These are phyloP conservation scores for Geosmithia morbida DNA, from an alignment of 2,329 filamentous ascomycete species.

Conservation along the genomic window DNA sequence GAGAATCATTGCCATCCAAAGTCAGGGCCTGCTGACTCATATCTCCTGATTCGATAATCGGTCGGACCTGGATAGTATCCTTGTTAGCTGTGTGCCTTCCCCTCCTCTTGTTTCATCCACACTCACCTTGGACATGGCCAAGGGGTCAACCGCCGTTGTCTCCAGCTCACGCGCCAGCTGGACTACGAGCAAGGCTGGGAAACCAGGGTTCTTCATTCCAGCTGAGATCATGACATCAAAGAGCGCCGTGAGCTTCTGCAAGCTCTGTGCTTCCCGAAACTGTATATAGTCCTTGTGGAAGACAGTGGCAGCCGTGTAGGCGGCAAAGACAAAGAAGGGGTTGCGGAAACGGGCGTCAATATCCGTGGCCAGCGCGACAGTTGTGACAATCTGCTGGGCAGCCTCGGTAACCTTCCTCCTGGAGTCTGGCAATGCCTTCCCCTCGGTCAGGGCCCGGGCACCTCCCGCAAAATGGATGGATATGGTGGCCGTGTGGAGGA, in stretches of 20 bases:
- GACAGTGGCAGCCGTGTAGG: slow-evolving; percentile 57
- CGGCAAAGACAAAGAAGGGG: slow-evolving; percentile 55
- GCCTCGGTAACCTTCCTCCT: slow-evolving; percentile 51
- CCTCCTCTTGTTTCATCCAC: background rate
- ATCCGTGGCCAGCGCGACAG: slow-evolving; percentile 42
- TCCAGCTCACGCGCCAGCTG: slow-evolving; percentile 53
- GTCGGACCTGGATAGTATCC: background rate
- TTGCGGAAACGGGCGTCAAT: slow-evolving; percentile 37
- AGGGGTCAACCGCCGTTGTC: slow-evolving; percentile 18
- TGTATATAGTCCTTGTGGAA: slow-evolving; percentile 57
- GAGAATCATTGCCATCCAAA: background rate
- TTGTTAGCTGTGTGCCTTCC: background rate
- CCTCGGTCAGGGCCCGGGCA: slow-evolving; percentile 29
- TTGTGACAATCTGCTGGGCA: slow-evolving; percentile 66
- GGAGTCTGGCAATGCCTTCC: background rate
- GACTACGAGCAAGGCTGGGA: slow-evolving; percentile 48
- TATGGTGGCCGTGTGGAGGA: slow-evolving; percentile 70
- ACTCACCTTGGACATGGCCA: slow-evolving; percentile 9
- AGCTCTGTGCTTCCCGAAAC: slow-evolving; percentile 30
- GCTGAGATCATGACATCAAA: slow-evolving; percentile 41
- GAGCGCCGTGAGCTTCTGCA: slow-evolving; percentile 50
- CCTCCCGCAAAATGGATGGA: slow-evolving; percentile 76
- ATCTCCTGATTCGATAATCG: background rate
- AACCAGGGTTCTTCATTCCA: background rate
- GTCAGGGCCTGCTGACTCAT: background rate